phyloP scores from a whole-genome alignment of 192 early-diverging fungal species.

The Bifiguratus adelaidae region DNA sequence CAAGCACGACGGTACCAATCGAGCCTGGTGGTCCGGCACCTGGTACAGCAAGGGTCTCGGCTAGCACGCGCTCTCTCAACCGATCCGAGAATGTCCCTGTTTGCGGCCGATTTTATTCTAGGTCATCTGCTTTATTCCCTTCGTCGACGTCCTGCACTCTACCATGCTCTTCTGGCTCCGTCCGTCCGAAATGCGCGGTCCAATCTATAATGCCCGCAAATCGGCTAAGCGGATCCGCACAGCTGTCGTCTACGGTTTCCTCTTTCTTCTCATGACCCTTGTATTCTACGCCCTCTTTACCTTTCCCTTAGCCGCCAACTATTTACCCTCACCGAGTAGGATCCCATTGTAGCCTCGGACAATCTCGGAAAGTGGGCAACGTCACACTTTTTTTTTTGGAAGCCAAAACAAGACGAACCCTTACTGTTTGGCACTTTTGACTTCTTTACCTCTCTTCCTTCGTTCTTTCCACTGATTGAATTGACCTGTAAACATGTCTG shows the following conservation, averaged over 20 bases:
- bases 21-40: conserved; percentile 61
- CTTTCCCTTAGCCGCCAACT: too few species aligned
- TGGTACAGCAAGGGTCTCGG: conserved; percentile 56
- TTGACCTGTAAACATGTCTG: too few species aligned
- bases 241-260: conserved; percentile 35
- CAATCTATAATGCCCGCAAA: conserved; percentile 54
- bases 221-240: conserved; percentile 44
- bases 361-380: too few species aligned
- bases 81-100: conserved; percentile 53
- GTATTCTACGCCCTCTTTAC: conserved; percentile 39
- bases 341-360: too few species aligned
- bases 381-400: too few species aligned
- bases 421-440: too few species aligned
- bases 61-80: conserved; percentile 43
- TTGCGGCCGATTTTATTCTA: conserved; percentile 52
- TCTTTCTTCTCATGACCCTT: conserved; percentile 39
- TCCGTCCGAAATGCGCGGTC: conserved; percentile 50
- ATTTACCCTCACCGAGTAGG: too few species aligned
- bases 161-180: conserved; percentile 59
- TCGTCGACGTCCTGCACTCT: conserved; percentile 51
- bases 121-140: conserved; percentile 51
- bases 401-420: too few species aligned
- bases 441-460: too few species aligned
- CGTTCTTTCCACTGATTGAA: too few species aligned
- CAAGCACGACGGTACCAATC: conserved; percentile 53